Conservation (phyloP, 1,284 basidiomycete genomes). For the Salmacisia buchloeana region DNA sequence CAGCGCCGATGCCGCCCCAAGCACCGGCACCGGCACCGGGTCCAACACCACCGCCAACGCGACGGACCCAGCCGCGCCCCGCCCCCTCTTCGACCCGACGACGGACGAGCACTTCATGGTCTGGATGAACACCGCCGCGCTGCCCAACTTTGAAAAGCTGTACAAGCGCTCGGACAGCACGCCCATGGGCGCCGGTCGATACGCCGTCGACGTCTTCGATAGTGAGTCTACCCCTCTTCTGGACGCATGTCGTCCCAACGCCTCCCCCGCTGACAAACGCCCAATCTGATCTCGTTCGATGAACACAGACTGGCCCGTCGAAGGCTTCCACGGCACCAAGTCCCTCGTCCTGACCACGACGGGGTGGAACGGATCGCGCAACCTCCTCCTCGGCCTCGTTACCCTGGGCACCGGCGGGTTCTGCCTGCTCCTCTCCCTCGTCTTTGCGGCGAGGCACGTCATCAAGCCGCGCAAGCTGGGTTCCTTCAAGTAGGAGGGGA, state of each 20-base stretch:
- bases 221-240: slow-evolving; percentile 56
- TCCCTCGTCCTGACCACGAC: slow-evolving; percentile 93
- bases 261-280: background rate
- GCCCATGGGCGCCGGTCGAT: slow-evolving; percentile 67
- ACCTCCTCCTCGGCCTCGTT: slow-evolving; percentile 93
- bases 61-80: too few relatives aligned
- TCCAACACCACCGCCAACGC: background rate
- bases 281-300: too few relatives aligned
- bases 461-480: slow-evolving; percentile 76
- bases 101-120: slow-evolving; percentile 93
- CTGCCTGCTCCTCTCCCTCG: slow-evolving; percentile 78
- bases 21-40: background rate
- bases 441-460: slow-evolving; percentile 81
- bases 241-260: background rate
- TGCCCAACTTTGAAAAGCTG: slow-evolving; percentile 93
- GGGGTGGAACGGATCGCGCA: slow-evolving; percentile 96
- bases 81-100: slow-evolving; percentile 58
- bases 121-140: slow-evolving; percentile 97
- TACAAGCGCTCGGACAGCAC: slow-evolving; percentile 83
- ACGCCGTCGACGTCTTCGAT: slow-evolving; percentile 71
- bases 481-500: background rate
- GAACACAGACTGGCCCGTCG: slow-evolving; percentile 82
- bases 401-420: slow-evolving; percentile 83
- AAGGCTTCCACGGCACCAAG: slow-evolving; percentile 86
- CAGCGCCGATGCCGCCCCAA: background rate